Conservation (phyloP, 2,329 filamentous ascomycete genomes). For the Cryphonectria nitschkei region DNA sequence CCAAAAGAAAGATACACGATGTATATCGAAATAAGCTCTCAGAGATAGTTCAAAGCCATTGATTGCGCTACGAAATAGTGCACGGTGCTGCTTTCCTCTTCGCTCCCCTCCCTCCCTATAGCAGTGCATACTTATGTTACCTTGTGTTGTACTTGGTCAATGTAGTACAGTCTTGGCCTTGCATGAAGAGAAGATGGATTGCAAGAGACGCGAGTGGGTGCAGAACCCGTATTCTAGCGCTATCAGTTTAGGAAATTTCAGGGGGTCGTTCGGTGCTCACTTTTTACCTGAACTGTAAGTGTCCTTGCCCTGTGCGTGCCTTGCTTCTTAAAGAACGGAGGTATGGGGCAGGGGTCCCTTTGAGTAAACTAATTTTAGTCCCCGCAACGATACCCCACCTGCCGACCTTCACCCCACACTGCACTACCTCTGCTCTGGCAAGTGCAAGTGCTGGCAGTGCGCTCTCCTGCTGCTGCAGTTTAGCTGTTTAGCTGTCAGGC, state of each 20-base stretch:
- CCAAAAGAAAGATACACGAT: too few species aligned
- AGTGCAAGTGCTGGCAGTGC: too few species aligned
- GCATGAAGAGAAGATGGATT: not conserved
- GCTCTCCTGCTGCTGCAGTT: not conserved
- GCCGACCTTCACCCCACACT: not conserved
- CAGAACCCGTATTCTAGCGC: not conserved
- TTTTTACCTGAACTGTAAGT: not conserved
- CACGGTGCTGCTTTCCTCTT: too few species aligned
- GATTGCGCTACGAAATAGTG: too few species aligned
- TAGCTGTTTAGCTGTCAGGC: too few species aligned
- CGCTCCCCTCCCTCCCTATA: not conserved
- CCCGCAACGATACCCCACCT: not conserved
- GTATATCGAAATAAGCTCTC: too few species aligned
- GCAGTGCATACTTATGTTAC: not conserved
- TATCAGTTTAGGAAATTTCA: not conserved
- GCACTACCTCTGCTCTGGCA: too few species aligned
- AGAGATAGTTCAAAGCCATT: too few species aligned
- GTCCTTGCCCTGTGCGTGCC: not conserved
- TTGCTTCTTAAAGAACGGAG: not conserved
- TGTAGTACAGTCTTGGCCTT: not conserved
- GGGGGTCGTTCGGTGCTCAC: not conserved
- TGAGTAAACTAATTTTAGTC: not conserved
- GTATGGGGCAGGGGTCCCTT: constrained; percentile 1
- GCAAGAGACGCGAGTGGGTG: constrained; percentile 4
- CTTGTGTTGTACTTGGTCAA: too few species aligned